Evolutionary conservation across 1,284 basidiomycete species (phyloP), one percentile per base, ranked within the genome.

Genomic region (Anthracocystis setariae): DNA sequence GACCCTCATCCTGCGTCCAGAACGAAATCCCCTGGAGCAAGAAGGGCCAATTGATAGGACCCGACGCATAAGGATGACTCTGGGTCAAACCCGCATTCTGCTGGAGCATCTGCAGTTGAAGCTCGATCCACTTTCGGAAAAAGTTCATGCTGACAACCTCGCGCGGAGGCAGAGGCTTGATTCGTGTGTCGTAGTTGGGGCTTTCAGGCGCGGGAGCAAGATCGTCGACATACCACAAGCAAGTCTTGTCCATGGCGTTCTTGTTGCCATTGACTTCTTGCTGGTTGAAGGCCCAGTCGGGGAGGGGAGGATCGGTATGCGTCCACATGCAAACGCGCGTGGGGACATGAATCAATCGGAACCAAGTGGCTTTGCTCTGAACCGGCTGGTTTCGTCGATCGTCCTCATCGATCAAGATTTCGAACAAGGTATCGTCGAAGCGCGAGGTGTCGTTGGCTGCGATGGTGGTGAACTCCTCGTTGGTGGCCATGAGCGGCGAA

Each of bases 241-340:
- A 90, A 12, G 89, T 89, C 82, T 89, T 90, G 68, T 98, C 96
- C 21, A 87, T 84, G 5, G 90, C 86, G 62, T 92, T 94, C 87
- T 98, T 99, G 86, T 97, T 94, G 0, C 96, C 96, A 79, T 99
- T 98, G 74, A 99, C 89, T 82, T 98, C 96, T 80, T 98, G 94
- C 84, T 98, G 96, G 79, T 91, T 91, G 86, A 90, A 94, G 0
- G 90, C 96, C 96, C 96, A 98, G 2, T 94, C 94, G 0, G 96
- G 96, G 12, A 99, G 86, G 17, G 83, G 86, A n/a, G 83, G 76
- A 54, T 90, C 88, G 12, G 87, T 77, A 81, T 95, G 92, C 7
- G 94, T 97, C 94, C 93, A 98, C 86, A 99, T 88, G 1, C 90
- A 89, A 29, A 98, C 96, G 79, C 89, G 90, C 1, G 96, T 98